Conservation (phyloP, 129 eudicot genomes). For the Lactuca sativa region DNA sequence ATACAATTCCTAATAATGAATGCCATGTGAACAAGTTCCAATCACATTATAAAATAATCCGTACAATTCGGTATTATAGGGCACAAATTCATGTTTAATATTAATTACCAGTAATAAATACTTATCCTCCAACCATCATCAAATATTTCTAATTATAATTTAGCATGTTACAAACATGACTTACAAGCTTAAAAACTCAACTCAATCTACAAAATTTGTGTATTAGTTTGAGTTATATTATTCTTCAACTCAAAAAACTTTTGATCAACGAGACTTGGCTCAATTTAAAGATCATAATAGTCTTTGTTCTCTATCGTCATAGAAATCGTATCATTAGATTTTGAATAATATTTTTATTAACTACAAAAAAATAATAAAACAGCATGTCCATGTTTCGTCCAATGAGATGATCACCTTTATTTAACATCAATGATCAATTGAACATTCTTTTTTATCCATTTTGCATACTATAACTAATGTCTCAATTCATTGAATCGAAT, state of each 20-base stretch:
- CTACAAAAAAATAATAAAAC: not conserved
- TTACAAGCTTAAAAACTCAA: too few species aligned
- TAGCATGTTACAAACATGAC: too few species aligned
- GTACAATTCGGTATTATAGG: too few species aligned
- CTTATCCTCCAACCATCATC: too few species aligned
- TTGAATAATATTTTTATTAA: not conserved
- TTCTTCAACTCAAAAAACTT: not conserved
- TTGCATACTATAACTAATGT: not conserved
- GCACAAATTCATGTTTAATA: too few species aligned
- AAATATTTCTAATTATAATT: too few species aligned
- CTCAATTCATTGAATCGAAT: constrained; percentile 22
- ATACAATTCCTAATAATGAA: too few species aligned
- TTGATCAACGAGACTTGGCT: not conserved
- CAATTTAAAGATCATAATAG: not conserved
- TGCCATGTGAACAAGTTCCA: too few species aligned
- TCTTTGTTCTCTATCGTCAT: not conserved
- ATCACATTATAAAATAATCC: too few species aligned
- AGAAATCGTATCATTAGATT: not conserved
- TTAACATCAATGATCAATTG: constrained; percentile 16
- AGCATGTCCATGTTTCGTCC: constrained; percentile 29
- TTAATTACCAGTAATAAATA: too few species aligned
- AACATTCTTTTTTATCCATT: constrained; percentile 23
- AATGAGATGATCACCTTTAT: constrained; percentile 5
- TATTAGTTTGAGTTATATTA: not conserved
- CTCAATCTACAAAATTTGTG: not conserved